Conservation (phyloP, 2,329 filamentous ascomycete genomes). For the Clarireedia monteithiana region DNA sequence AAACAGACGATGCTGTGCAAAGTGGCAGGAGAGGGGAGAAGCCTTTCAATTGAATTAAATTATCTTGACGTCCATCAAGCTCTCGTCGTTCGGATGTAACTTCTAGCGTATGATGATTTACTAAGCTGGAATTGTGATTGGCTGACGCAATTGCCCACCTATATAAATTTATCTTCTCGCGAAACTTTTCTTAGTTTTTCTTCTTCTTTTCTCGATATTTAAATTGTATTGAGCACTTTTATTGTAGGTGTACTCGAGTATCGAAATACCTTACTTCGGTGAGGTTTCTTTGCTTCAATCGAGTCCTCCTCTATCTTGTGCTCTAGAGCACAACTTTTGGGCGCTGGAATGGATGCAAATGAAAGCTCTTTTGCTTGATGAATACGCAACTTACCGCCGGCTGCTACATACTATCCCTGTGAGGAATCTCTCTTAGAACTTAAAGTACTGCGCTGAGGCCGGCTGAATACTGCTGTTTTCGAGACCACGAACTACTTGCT, state of each 20-base stretch:
- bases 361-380: constrained; percentile 39
- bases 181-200: constrained; percentile 17
- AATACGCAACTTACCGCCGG: constrained; percentile 62
- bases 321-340: constrained; percentile 45
- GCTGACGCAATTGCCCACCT: constrained; percentile 11
- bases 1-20: constrained; percentile 22
- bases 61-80: constrained; percentile 11
- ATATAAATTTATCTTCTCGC: constrained; percentile 18
- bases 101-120: constrained; percentile 13
- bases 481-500: too few species aligned
- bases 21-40: neutral
- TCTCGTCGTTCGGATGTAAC: constrained; percentile 10
- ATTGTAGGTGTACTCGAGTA: constrained; percentile 63
- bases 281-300: constrained; percentile 35
- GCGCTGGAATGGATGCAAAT: constrained; percentile 69
- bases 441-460: too few species aligned
- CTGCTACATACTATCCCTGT: constrained; percentile 47
- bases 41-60: constrained; percentile 9
- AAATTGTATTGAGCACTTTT: constrained; percentile 60
- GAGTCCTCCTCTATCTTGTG: constrained; percentile 69
- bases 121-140: constrained; percentile 22
- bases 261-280: constrained; percentile 29
- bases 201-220: constrained; percentile 34
- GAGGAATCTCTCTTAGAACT: neutral
- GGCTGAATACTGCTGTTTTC: too few species aligned